Conservation (phyloP, 2,329 filamentous ascomycete genomes). For the Epicoccum nigrum region DNA sequence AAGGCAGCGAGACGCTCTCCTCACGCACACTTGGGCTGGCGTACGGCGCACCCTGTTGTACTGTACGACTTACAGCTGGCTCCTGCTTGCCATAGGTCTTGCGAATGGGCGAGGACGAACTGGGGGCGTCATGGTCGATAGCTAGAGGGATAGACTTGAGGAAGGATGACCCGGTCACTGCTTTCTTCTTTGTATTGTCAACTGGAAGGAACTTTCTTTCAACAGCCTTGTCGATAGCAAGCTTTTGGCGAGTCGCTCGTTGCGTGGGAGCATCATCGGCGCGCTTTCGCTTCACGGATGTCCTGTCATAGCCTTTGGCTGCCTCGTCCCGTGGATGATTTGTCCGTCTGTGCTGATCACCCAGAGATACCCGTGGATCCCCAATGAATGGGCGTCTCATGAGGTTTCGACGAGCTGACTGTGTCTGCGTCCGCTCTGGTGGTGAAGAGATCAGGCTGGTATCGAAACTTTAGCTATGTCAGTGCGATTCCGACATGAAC, state of each 20-base stretch:
- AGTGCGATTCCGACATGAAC: not conserved
- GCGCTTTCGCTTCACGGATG: not conserved
- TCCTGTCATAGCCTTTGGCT: no score
- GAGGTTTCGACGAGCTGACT: conserved; percentile 26
- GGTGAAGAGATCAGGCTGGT: conserved; percentile 6
- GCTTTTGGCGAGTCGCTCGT: conserved; percentile 6
- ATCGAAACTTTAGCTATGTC: conserved; percentile 2
- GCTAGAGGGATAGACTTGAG: not conserved
- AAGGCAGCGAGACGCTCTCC: not conserved
- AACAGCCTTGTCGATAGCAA: not conserved
- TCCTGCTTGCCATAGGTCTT: conserved; percentile 2
- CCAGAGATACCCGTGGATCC: conserved; percentile 19
- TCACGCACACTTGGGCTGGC: not conserved
- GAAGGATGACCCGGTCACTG: not conserved
- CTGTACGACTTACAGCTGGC: not conserved
- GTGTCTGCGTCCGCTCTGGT: conserved; percentile 4
- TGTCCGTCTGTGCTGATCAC: not conserved
- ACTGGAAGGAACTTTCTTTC: not conserved
- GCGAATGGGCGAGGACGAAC: not conserved
- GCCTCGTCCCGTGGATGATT: not conserved
- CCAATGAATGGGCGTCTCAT: conserved; percentile 30
- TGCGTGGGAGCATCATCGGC: conserved; percentile 1
- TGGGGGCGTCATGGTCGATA: not conserved
- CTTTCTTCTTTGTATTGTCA: not conserved
- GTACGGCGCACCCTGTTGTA: not conserved